These are phyloP conservation scores for Rugosomyces carneus DNA, from an alignment of 1,284 basidiomycete genomes.

Conservation along the genomic window DNA sequence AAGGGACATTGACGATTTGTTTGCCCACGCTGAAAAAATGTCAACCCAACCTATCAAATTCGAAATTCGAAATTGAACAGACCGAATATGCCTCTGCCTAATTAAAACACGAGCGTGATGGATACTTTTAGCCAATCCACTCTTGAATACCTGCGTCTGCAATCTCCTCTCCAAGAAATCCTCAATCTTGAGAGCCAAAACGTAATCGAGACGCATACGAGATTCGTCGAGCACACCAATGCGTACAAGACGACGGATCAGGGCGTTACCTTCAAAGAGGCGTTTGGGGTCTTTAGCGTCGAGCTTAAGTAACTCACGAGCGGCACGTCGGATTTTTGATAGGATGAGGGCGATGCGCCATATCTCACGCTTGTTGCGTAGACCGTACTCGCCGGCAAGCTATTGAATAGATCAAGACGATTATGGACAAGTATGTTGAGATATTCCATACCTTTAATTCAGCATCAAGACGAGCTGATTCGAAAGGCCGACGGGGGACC, in stretches of 20 bases:
- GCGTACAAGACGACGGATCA: conserved; percentile 98
- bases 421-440: background rate
- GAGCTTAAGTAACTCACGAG: conserved; percentile 99
- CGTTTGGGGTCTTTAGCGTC: conserved; percentile 99
- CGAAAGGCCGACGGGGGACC: conserved; percentile 97
- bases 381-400: conserved; percentile 99
- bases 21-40: conserved; percentile 76
- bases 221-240: conserved; percentile 99
- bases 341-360: conserved; percentile 98
- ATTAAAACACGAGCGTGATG: conserved; percentile 99
- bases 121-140: conserved; percentile 95
- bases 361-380: conserved; percentile 99
- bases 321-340: conserved; percentile 99
- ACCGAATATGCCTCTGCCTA: conserved; percentile 95
- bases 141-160: conserved; percentile 99
- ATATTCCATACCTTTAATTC: conserved; percentile 88
- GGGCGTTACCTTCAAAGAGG: conserved; percentile 99
- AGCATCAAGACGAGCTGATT: conserved; percentile 96
- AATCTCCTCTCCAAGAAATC: conserved; percentile 99
- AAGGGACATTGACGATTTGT: conserved; percentile 99
- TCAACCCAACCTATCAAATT: conserved; percentile 1
- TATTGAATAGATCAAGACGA: conserved; percentile 24
- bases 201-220: conserved; percentile 99
- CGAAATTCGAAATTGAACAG: conserved; percentile 23
- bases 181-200: conserved; percentile 97